Evolutionary conservation across 2,329 filamentous ascomycete genomes (phyloP).

Genomic region (Fusarium sp.): DNA sequence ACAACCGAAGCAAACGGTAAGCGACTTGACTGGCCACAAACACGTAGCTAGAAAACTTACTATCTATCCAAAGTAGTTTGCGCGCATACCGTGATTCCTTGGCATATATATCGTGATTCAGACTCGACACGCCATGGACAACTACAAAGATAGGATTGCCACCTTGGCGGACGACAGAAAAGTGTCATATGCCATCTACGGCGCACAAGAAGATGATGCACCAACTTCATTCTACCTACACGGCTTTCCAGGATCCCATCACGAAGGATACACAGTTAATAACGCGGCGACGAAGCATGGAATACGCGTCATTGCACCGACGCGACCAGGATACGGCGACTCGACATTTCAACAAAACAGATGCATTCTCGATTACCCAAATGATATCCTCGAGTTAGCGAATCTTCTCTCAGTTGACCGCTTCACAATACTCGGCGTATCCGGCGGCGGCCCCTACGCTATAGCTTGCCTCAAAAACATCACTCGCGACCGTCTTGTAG

Average conservation of each 20-base stretch:
- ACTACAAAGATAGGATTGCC: not conserved
- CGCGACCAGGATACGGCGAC: slow-evolving; percentile 18
- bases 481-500: not conserved
- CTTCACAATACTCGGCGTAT: slow-evolving; percentile 14
- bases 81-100: no score
- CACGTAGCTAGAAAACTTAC: not conserved
- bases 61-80: not conserved
- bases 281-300: not conserved
- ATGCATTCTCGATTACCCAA: slow-evolving; percentile 6
- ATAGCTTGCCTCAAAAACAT: slow-evolving; percentile 24
- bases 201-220: not conserved
- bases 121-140: slow-evolving; percentile 4
- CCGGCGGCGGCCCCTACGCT: slow-evolving; percentile 24
- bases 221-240: slow-evolving; percentile 26
- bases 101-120: no score
- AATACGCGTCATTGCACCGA: slow-evolving; percentile 13
- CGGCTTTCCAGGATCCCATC: slow-evolving; percentile 28
- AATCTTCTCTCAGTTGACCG: not conserved
- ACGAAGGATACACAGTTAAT: slow-evolving; percentile 13
- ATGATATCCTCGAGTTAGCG: slow-evolving; percentile 1
- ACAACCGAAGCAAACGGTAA: not conserved
- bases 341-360: slow-evolving; percentile 27
- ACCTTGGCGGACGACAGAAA: slow-evolving; percentile 21
- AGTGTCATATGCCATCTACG: slow-evolving; percentile 23
- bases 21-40: not conserved